Conservation (phyloP, 2,329 filamentous ascomycete genomes). For the Nemania sp. region DNA sequence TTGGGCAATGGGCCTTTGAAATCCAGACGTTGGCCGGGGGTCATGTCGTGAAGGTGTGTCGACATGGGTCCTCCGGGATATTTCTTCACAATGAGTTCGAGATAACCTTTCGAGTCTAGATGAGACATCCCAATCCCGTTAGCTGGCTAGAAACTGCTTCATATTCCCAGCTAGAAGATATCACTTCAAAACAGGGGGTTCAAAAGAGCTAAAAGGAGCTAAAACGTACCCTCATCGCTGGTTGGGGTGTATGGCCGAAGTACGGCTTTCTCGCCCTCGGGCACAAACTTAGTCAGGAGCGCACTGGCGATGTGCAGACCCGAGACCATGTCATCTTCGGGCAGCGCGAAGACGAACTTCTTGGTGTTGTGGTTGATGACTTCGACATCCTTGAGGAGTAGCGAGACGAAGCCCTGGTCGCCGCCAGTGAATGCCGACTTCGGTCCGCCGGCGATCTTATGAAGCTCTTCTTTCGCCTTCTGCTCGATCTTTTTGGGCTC, state of each 20-base stretch:
- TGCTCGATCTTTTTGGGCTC: constrained; percentile 59
- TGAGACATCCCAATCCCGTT: not conserved
- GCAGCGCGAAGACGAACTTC: constrained; percentile 84
- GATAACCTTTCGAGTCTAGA: constrained; percentile 71
- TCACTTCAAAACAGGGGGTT: not conserved
- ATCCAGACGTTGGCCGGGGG: constrained; percentile 78
- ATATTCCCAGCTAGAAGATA: not conserved
- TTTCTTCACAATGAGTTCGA: constrained; percentile 90
- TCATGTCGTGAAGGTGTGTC: constrained; percentile 81
- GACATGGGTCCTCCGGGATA: constrained; percentile 94
- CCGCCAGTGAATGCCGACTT: constrained; percentile 72
- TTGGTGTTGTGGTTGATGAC: constrained; percentile 93
- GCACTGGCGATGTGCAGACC: constrained; percentile 84
- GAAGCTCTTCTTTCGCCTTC: constrained; percentile 50
- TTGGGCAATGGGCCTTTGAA: constrained; percentile 97
- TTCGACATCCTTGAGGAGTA: constrained; percentile 79
- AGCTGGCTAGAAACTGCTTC: not conserved
- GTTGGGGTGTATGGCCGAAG: constrained; percentile 92
- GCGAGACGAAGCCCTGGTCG: constrained; percentile 84
- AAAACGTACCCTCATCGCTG: constrained; percentile 73
- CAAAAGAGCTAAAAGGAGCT: not conserved
- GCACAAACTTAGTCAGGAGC: constrained; percentile 88
- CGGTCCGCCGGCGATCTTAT: constrained; percentile 41
- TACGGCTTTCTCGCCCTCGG: constrained; percentile 80
- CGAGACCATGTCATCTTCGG: constrained; percentile 80